Evolutionary conservation across 2,329 filamentous ascomycete genomes (phyloP), one percentile per base, ranked within the genome.

Genomic region (Pseudogymnoascus sp.): DNA sequence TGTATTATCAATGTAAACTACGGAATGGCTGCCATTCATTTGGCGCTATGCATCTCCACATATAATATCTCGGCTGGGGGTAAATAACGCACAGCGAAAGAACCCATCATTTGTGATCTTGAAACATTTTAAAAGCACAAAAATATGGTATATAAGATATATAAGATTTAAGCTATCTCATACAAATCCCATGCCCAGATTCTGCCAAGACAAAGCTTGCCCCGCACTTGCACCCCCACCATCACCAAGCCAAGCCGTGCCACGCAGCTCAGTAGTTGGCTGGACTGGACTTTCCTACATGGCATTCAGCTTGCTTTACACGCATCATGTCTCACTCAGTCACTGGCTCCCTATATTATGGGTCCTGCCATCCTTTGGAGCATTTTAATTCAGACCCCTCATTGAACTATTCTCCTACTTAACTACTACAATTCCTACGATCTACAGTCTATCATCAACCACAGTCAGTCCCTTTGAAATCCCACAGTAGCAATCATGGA

Each of bases 401-500:
- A 19, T 21, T 57, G 28, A 34, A 21, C 28, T 10, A 34, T 57
- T 13, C 10, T 13, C 28, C 51, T 57, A 57, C 51, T 57, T 34
- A 57, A 57, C 51, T 14, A 14, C n/a, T 25, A 57, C 10, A 34
- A 31, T 21, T 36, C n/a, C 28, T 48, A 48, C 21, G 31, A 48
- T 48, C n/a, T 19, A 57, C 51, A 21, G 21, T 51, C 23, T 31
- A 54, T 28, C 21, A 19, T 57, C n/a, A 34, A 36, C 51, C 10
- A 57, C n/a, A 57, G 51, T 19, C n/a, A 57, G 51, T 19, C n/a
- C n/a, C 16, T 36, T 57, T 21, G 16, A 34, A 21, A 34, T 19
- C 28, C 8, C 13, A 34, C 28, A 34, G 28, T 57, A 57, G 51
- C 16, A 34, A 77, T 34, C 67, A 85, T 85, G 83, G 82, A 85